Base-by-base conservation (phyloP, 129 eudicot genomes). In the Cynara cardunculus region DNA sequence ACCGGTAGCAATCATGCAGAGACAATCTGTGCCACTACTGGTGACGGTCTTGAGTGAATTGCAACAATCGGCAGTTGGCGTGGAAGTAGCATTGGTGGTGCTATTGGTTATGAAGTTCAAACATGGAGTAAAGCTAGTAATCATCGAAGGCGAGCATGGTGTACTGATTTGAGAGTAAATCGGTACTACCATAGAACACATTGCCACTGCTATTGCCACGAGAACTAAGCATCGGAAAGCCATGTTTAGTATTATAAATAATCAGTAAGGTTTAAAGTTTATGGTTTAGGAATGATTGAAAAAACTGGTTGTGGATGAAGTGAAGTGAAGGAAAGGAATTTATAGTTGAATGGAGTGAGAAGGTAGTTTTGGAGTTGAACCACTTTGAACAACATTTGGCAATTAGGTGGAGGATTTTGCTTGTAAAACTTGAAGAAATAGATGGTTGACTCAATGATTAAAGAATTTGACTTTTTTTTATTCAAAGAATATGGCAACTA, bases 61-160 rank as follows among this genome's bases (percentile, higher is more conserved):
- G 84, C 98, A 94, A 82, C 98, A 94, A 3, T 70, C 97, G 2
- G 89, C 19, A 11, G 88, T 78, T 24, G 98, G 96, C 19, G 84
- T 81, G 9, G 97, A 22, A 9, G 84, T 67, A 11, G 83, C 90
- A n/a, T 79, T 84, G 28, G 49, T 26, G 5, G 82, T 90, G 79
- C 88, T 87, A 66, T 87, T 90, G 1, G 93, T 80, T 13, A 91
- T 22, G 37, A 87, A 92, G 78, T 82, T 90, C 72, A 92, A 66
- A 84, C 98, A 94, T 0, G 97, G 92, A 2, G 87, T 80, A 88
- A 94, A 90, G 77, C 74, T 87, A 2, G 91, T 79, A 53, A 94
- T 81, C 92, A 87, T 90, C 14, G 98, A 53, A 44, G 90, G 32
- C 1, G 97, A 85, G 84, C 98, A 94, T 0, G 94, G 89, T 0